Evolutionary conservation across 108 stramenopile genomes (phyloP).

Genomic region (Discostella stelligeroides): DNA sequence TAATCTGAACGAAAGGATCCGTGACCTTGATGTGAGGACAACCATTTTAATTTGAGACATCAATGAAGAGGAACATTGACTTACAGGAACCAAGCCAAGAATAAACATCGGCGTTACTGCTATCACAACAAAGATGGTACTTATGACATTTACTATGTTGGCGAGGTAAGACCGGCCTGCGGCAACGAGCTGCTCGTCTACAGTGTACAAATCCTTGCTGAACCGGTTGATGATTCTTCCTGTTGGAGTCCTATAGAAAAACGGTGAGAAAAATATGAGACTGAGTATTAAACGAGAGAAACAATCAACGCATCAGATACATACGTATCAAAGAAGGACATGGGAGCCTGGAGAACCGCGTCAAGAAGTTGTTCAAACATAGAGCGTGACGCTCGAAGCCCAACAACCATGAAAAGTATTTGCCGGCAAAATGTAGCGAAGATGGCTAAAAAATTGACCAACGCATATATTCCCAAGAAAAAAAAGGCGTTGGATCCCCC

Average conservation of each 20-base stretch:
- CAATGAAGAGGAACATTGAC: neutral
- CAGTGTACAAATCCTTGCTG: constrained; percentile 89
- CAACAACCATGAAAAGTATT: constrained; percentile 54
- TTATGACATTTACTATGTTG: constrained; percentile 68
- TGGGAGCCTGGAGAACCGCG: constrained; percentile 78
- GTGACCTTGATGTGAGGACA: constrained; percentile 56
- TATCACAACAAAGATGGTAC: constrained; percentile 81
- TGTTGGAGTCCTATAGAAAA: constrained; percentile 44
- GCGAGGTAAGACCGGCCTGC: constrained; percentile 74
- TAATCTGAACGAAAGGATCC: constrained; percentile 54
- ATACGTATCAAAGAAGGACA: constrained; percentile 85
- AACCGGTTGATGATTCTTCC: constrained; percentile 82
- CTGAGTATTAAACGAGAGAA: neutral
- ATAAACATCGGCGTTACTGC: constrained; percentile 47
- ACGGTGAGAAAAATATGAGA: constrained; percentile 4
- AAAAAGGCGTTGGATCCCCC: constrained; percentile 23
- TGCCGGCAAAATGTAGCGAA: constrained; percentile 54
- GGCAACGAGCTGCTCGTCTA: constrained; percentile 88
- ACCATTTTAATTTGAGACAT: constrained; percentile 14
- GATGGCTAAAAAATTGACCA: constrained; percentile 63
- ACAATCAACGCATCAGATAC: constrained; percentile 1
- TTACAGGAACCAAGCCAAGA: constrained; percentile 31
- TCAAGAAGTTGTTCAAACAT: constrained; percentile 64
- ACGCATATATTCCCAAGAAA: constrained; percentile 58
- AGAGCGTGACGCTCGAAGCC: constrained; percentile 54